Percentiles rank a stretch among this genome's conserved stretches.
These are phyloP conservation scores for Cercophora sp. DNA, from an alignment of 495 filamentous ascomycete genomes.

Conservation along the genomic window DNA sequence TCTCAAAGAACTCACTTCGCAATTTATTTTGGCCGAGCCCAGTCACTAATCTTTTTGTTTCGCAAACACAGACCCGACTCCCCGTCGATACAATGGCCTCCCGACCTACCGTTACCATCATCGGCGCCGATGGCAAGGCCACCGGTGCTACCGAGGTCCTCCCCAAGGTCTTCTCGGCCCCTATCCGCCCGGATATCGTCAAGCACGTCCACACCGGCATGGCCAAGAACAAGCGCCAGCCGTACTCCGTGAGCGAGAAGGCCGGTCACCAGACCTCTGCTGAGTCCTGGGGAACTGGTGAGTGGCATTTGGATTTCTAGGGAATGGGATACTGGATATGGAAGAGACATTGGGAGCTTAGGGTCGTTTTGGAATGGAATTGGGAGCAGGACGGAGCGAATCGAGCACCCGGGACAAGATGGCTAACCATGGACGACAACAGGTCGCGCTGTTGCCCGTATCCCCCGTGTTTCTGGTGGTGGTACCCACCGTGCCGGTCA, in stretches of 20 bases:
- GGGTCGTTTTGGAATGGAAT: not conserved
- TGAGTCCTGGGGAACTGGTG: conserved; percentile 99
- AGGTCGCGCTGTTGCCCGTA: conserved; percentile 99
- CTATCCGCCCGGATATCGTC: conserved; percentile 98
- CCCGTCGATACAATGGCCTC: conserved; percentile 70
- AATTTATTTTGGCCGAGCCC: no score
- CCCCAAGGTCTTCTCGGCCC: conserved; percentile 88
- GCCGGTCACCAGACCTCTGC: conserved; percentile 99
- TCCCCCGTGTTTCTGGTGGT: conserved; percentile 99
- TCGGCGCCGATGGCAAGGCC: conserved; percentile 86
- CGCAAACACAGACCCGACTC: conserved; percentile 9
- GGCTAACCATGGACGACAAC: conserved; percentile 10
- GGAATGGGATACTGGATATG: not conserved
- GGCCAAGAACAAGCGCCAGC: conserved; percentile 99
- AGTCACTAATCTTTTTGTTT: not conserved
- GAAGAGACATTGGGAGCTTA: not conserved
- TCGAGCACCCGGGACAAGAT: not conserved
- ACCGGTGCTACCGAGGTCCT: conserved; percentile 82
- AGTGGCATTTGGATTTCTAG: conserved; percentile 41
- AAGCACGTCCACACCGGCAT: conserved; percentile 98
- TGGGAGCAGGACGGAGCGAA: not conserved
- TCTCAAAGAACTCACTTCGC: no score
- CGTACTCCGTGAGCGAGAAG: conserved; percentile 99
- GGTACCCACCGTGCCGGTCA: conserved; percentile 99
- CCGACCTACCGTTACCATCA: conserved; percentile 91